A percentile compares a stretch with the other conserved stretches of the same genome.
phyloP scores from a whole-genome alignment of 2,329 filamentous ascomycete genomes.

The Penicillium italicum region DNA sequence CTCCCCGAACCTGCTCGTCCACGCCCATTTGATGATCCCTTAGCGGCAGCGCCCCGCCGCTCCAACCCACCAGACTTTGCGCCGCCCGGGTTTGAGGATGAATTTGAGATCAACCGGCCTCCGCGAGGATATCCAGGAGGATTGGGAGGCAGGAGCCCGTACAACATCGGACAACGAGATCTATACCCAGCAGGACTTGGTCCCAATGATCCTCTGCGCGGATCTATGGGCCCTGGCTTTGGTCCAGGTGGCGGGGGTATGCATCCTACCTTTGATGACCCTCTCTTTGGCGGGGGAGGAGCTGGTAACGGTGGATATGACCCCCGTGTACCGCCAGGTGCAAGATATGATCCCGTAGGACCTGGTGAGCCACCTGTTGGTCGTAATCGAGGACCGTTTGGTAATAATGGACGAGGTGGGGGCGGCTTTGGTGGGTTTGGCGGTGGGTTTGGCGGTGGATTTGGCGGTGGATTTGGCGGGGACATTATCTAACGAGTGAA shows the following conservation, averaged over 20 bases:
- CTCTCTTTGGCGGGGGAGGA: constrained; percentile 65
- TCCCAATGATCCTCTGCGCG: constrained; percentile 75
- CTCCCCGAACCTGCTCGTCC: constrained; percentile 62
- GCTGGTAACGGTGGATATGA: constrained; percentile 55
- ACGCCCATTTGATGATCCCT: constrained; percentile 65
- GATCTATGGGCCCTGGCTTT: constrained; percentile 60
- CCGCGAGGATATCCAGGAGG: constrained; percentile 49
- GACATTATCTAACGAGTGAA: constrained; percentile 38
- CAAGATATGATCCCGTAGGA: constrained; percentile 84
- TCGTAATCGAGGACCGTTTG: constrained; percentile 46
- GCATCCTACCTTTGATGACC: constrained; percentile 94
- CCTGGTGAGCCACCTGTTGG: constrained; percentile 58
- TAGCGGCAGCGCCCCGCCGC: constrained; percentile 56
- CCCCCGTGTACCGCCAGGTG: constrained; percentile 76
- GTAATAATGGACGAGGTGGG: constrained; percentile 30
- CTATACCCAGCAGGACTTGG: constrained; percentile 51
- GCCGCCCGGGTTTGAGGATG: constrained; percentile 89
- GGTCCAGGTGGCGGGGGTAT: constrained; percentile 73
- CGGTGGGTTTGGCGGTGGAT: constrained; percentile 55
- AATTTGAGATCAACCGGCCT: constrained; percentile 74
- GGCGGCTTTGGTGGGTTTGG: constrained; percentile 57
- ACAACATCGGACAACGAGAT: constrained; percentile 77
- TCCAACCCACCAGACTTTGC: constrained; percentile 72
- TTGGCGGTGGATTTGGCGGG: constrained; percentile 50
- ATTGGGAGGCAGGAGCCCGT: constrained; percentile 53